phyloP scores from a whole-genome alignment of 78 protist genomes.

The Tieghemostelium lacteum region DNA sequence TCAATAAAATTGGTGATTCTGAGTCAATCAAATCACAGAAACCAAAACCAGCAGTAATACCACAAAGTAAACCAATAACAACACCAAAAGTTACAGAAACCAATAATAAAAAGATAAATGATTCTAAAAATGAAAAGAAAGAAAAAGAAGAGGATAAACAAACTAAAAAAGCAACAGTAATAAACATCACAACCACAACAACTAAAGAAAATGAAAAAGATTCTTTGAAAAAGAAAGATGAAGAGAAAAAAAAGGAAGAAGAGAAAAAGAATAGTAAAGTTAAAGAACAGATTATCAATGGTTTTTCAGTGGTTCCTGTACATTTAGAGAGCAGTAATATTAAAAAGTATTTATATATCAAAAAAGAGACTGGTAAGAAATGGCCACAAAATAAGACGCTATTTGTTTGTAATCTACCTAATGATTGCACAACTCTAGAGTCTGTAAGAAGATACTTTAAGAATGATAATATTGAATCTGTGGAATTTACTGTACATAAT shows the following conservation, averaged over 20 bases:
- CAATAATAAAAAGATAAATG: neutral
- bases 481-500: slow-evolving; percentile 13
- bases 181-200: neutral
- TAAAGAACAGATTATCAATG: slow-evolving; percentile 31
- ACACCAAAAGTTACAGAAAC: neutral
- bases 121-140: slow-evolving; percentile 1
- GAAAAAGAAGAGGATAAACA: neutral
- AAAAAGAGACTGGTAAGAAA: slow-evolving; percentile 68
- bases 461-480: slow-evolving; percentile 23
- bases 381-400: slow-evolving; percentile 51
- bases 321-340: neutral
- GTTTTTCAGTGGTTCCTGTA: slow-evolving; percentile 53
- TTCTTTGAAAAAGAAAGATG: neutral
- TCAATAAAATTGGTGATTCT: neutral
- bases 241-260: neutral
- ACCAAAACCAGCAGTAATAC: neutral
- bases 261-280: neutral
- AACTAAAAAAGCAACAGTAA: too few species aligned
- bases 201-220: neutral
- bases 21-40: neutral
- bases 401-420: slow-evolving; percentile 55
- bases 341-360: slow-evolving; percentile 43
- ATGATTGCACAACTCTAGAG: neutral
- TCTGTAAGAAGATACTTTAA: slow-evolving; percentile 37
- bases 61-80: neutral